Percentiles rank a stretch among this genome's conserved stretches.
phyloP scores from a whole-genome alignment of 2,329 filamentous ascomycete species.

The Phoma herbarum region DNA sequence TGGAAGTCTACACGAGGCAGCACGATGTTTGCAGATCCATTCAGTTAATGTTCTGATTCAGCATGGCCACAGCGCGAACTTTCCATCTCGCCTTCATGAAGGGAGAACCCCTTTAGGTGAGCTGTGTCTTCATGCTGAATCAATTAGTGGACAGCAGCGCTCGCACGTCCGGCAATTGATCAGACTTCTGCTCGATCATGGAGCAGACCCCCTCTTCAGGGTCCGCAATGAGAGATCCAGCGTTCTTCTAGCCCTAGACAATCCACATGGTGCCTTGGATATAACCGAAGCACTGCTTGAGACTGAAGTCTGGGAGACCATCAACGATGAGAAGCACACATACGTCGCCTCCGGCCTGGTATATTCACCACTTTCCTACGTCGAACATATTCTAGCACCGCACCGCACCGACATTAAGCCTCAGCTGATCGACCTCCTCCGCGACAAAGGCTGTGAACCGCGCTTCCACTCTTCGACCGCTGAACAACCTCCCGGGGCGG shows the following conservation, averaged over 20 bases:
- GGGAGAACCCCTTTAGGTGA: constrained; percentile 72
- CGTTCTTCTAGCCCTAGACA: constrained; percentile 66
- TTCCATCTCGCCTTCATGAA: constrained; percentile 68
- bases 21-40: constrained; percentile 65
- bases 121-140: constrained; percentile 66
- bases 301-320: constrained; percentile 69
- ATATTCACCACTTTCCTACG: constrained; percentile 73
- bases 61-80: constrained; percentile 69
- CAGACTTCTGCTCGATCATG: constrained; percentile 63
- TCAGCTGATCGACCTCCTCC: constrained; percentile 41
- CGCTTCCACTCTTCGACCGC: constrained; percentile 48
- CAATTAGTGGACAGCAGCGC: constrained; percentile 48
- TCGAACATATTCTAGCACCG: constrained; percentile 47
- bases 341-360: constrained; percentile 59
- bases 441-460: constrained; percentile 45
- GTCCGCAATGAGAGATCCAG: constrained; percentile 65
- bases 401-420: constrained; percentile 30
- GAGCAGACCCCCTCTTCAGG: constrained; percentile 65
- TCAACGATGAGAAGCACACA: constrained; percentile 67
- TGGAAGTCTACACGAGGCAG: constrained; percentile 72
- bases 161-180: constrained; percentile 57
- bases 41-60: constrained; percentile 66
- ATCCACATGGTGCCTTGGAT: constrained; percentile 63
- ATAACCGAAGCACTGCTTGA: constrained; percentile 68
- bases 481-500: constrained; percentile 49